Base-by-base conservation (phyloP, 2,329 filamentous ascomycete genomes). In the Alternaria conjuncta region DNA sequence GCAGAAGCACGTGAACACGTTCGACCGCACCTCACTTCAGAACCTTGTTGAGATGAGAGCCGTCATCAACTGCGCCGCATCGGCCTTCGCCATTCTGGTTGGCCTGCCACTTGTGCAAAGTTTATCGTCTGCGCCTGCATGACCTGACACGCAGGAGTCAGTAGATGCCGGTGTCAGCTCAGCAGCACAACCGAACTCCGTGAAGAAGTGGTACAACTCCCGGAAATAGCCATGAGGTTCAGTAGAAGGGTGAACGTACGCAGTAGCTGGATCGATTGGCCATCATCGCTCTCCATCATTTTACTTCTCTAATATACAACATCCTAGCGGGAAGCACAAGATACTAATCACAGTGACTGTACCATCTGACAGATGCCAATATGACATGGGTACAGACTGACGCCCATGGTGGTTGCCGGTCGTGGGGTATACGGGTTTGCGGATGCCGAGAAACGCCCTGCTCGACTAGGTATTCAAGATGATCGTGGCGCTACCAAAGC, bases 141-240 rank as follows among this genome's bases (percentile, higher is more conserved):
- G 26, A n/a, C 41, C 50, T 47, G 57, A 55, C 57, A 57, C 21
- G 41, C 15, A 12, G 50, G 41, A 60, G 49, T 43, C 20, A 46
- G 28, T 60, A 47, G 9, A 15, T n/a, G 50, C 41, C 25, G 43
- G 23, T 18, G 30, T 53, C 49, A 53, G 30, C 49, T 53, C 49
- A 41, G 28, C 20, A 53, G 28, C 49, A 36, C 7, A 21, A 18
- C 13, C 49, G 20, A 53, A 53, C 30, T 36, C 49, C 49, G 49
- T 41, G 13, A 36, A 15, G 20, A 21, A 23, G 21, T 53, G 49
- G 21, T 53, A 25, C 21, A 21, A 12, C 23, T 20, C 18, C 7
- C 32, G 21, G 21, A 51, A 13, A 20, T 36, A 2, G 30, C 13
- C 13, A 53, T 28, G 5, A 53, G 41, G 13, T 30, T 32, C 32